Evolutionary conservation across 371 early-diverging fungal genomes (phyloP).

Genomic region (Mucor velutinosus): DNA sequence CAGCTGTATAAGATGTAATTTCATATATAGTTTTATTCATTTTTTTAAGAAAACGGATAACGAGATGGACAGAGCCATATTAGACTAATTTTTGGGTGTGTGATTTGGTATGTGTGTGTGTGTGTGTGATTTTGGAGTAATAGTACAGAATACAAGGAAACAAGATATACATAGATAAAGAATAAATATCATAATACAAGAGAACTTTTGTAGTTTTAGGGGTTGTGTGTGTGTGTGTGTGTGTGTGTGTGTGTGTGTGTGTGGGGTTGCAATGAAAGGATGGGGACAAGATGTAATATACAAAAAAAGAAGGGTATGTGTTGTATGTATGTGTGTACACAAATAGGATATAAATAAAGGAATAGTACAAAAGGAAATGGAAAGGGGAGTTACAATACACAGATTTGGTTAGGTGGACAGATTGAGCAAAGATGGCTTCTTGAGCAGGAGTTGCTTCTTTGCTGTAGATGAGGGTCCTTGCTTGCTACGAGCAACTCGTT

Average conservation of each 20-base stretch:
- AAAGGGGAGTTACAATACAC: constrained; percentile 1
- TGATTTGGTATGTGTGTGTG: background rate
- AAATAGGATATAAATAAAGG: constrained; percentile 6
- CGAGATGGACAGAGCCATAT: constrained; percentile 1
- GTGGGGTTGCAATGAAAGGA: constrained; percentile 3
- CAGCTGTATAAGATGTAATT: background rate
- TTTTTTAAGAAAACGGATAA: background rate
- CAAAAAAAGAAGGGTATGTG: constrained; percentile 1
- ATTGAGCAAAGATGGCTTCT: background rate
- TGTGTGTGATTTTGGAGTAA: background rate
- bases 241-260: constrained; percentile 12
- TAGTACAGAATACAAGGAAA: background rate
- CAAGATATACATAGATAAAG: background rate
- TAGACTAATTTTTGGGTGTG: background rate
- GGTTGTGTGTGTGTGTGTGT: constrained; percentile 8
- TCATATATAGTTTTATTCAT: background rate
- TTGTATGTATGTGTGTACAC: background rate
- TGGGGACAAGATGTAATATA: background rate
- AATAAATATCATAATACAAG: constrained; percentile 2
- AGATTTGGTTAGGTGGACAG: background rate
- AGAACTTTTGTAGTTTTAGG: background rate
- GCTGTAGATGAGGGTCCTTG: background rate
- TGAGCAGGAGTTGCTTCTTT: background rate
- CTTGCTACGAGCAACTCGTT: constrained; percentile 13
- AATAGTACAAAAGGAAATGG: constrained; percentile 13